phyloP scores from a whole-genome alignment of 2,329 filamentous ascomycete genomes.

The Pseudogymnoascus sp. region DNA sequence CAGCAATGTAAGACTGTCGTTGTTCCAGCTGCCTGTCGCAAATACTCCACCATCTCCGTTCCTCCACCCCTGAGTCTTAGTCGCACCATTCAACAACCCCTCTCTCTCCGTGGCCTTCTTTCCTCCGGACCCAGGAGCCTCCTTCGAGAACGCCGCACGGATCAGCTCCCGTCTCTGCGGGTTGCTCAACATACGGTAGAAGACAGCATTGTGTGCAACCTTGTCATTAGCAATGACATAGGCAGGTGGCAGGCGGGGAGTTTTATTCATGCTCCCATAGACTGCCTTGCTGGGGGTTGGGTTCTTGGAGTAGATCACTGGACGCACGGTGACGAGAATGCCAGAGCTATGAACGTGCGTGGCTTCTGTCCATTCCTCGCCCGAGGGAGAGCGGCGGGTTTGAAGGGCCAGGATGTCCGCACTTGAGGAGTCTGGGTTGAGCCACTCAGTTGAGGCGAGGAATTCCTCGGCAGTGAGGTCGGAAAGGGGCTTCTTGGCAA shows the following conservation, averaged over 20 bases:
- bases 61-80: neutral
- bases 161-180: neutral
- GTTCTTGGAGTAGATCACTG: neutral
- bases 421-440: neutral
- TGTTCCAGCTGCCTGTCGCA: too few relatives aligned
- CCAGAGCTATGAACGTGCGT: neutral
- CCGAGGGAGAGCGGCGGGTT: neutral
- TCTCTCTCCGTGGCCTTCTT: neutral
- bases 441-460: neutral
- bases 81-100: neutral
- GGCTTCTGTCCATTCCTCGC: neutral
- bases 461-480: constrained; percentile 1
- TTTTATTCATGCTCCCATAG: neutral
- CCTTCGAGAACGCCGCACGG: neutral
- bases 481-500: constrained; percentile 2
- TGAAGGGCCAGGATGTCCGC: neutral
- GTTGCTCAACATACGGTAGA: neutral
- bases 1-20: neutral
- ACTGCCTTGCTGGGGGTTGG: neutral
- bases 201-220: neutral
- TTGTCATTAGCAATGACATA: neutral
- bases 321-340: neutral
- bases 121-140: neutral
- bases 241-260: neutral
- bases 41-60: neutral